Conservation (phyloP, 148 eudicot species). For the Chenopodium formosanum region DNA sequence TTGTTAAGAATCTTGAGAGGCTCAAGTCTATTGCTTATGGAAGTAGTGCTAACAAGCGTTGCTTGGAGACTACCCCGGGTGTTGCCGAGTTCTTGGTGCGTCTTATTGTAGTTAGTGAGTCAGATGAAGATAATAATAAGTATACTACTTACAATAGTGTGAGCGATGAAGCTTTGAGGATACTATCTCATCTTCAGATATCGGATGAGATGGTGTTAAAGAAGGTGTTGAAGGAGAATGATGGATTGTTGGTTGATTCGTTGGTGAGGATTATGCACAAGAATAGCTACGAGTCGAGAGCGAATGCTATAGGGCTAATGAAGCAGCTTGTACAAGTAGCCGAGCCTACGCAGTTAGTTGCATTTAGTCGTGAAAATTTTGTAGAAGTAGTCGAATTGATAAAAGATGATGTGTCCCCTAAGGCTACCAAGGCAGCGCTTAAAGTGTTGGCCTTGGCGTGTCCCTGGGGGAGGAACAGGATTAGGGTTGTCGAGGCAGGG, state of each 20-base stretch:
- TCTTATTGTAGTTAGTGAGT: conserved; percentile 15
- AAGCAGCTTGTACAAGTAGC: background rate
- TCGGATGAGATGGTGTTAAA: conserved; percentile 36
- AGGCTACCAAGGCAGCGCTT: conserved; percentile 10
- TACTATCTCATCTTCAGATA: conserved; percentile 44
- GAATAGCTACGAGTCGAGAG: conserved; percentile 18
- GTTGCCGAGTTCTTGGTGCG: conserved; percentile 49
- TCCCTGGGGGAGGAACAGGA: conserved; percentile 6
- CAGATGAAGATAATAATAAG: too few species aligned
- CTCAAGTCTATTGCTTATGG: conserved; percentile 48
- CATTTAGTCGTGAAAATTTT: background rate
- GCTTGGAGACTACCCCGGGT: conserved; percentile 48
- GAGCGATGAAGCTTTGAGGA: conserved; percentile 47
- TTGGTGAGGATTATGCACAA: conserved; percentile 11
- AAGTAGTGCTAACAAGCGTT: conserved; percentile 51
- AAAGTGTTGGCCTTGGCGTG: conserved; percentile 8
- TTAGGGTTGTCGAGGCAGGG: conserved; percentile 4
- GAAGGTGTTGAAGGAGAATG: conserved; percentile 17
- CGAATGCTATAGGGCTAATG: background rate
- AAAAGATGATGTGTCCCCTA: conserved; percentile 5
- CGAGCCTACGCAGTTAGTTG: background rate
- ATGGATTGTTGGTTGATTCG: background rate
- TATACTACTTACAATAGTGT: background rate
- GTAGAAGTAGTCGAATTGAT: background rate
- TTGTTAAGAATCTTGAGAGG: conserved; percentile 25